Base-by-base conservation (phyloP, 129 eudicot genomes). In the Chrysanthemum makinoi region DNA sequence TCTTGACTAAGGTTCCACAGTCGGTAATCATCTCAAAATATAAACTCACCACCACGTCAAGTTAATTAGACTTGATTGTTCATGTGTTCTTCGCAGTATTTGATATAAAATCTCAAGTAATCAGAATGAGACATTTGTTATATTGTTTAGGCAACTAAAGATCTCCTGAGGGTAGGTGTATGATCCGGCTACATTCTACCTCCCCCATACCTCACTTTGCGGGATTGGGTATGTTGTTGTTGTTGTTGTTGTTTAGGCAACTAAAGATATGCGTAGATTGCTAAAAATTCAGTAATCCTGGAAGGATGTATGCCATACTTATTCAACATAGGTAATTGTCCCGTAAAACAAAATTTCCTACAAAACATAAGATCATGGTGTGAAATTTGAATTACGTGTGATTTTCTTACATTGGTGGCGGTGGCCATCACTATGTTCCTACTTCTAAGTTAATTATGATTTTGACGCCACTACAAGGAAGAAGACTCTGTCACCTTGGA, bases 401-500 rank as follows among this genome's bases (percentile, higher is more conserved):
- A 72, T 59, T 44, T n/a, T 46, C 1, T 39, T 56, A 57, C 35
- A 35, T 10, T 11, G 30, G 35, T 30, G 35, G 6, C 35, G 35
- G 35, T 30, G 0, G 35, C 35, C 65, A 20, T 64, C 19, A 53
- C 9, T 24, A 10, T 63, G 64, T 64, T 73, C 35, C 39, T 33
- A 17, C 77, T 51, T 43, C 47, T 58, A 67, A 26, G 10, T 50
- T 22, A 1, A 24, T 46, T 56, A 44, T 75, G 79, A 74, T 66
- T 20, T 39, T 53, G 18, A 35, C 20, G 73, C 66, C n/a, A n/a
- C n/a, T n/a, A n/a, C n/a, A n/a, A n/a, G n/a, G n/a, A n/a, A n/a
- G n/a, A n/a, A n/a, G n/a, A n/a, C n/a, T n/a, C n/a, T n/a, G n/a
- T n/a, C n/a, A n/a, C n/a, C n/a, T n/a, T n/a, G n/a, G n/a, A n/a